Conservation (phyloP, 176 grass and related monocot species). For the Rhynchospora breviuscula region DNA sequence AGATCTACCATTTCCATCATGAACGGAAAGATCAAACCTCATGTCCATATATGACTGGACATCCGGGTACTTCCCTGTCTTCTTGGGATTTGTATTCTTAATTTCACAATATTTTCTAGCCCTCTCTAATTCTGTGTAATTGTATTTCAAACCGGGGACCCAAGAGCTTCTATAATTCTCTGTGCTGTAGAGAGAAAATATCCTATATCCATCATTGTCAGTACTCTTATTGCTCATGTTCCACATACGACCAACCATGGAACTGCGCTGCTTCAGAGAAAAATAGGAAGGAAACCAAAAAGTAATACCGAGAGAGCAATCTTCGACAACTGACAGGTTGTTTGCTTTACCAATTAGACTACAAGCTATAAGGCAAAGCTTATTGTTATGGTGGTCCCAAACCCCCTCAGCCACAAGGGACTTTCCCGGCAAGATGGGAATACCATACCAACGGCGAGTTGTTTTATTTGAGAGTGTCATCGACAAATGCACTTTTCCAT, state of each 20-base stretch:
- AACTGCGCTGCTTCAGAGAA: conserved; percentile 47
- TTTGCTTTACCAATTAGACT: conserved; percentile 23
- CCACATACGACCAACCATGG: conserved; percentile 44
- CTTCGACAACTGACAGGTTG: conserved; percentile 24
- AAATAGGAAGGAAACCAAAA: conserved; percentile 67
- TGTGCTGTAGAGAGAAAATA: background rate
- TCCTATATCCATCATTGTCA: background rate
- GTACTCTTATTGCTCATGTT: conserved; percentile 21
- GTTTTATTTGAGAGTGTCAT: conserved; percentile 51
- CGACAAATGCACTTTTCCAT: conserved; percentile 48
- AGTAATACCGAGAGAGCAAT: conserved; percentile 60
- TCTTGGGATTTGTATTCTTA: conserved; percentile 30
- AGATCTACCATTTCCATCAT: background rate
- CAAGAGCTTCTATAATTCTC: background rate
- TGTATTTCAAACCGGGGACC: conserved; percentile 50
- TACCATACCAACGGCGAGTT: background rate
- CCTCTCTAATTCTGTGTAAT: conserved; percentile 59
- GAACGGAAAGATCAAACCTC: conserved; percentile 34
- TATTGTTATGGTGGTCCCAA: conserved; percentile 44
- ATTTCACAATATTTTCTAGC: conserved; percentile 38
- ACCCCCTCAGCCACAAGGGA: conserved; percentile 59
- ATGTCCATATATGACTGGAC: conserved; percentile 41
- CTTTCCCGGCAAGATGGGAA: conserved; percentile 39
- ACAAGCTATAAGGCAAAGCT: conserved; percentile 65
- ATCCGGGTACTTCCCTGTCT: conserved; percentile 55